phyloP scores from a whole-genome alignment of 139 green algal species.

The Chlamydomonas schloesseri region DNA sequence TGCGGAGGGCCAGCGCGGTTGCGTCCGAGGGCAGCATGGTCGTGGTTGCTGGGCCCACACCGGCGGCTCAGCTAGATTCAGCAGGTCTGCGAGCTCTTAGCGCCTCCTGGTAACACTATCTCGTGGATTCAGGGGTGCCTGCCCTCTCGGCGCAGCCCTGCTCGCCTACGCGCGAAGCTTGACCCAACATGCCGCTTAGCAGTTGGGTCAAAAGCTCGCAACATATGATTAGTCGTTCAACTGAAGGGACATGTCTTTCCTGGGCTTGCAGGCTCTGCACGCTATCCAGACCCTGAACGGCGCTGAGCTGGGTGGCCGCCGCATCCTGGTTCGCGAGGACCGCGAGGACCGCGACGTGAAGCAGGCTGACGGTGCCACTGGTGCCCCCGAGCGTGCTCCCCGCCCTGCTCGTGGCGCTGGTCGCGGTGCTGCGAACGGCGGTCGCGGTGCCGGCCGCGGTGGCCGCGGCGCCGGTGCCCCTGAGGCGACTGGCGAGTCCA shows the following conservation, averaged over 20 bases:
- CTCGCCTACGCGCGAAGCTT: no score
- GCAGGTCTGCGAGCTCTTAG: no score
- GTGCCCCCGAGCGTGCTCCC: conserved; percentile 17
- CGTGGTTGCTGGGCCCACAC: no score
- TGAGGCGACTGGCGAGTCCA: conserved; percentile 59
- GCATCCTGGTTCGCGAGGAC: conserved; percentile 94
- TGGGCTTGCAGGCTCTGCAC: conserved; percentile 66
- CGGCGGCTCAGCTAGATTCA: no score
- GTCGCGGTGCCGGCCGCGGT: conserved; percentile 36
- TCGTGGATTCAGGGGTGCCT: no score
- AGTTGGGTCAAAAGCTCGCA: no score
- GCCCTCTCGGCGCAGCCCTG: no score
- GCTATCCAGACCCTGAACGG: conserved; percentile 86
- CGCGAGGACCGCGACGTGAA: conserved; percentile 95
- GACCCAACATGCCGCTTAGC: no score
- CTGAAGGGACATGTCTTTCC: neutral
- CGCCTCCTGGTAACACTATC: no score
- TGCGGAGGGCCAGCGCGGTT: no score
- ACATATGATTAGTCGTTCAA: neutral
- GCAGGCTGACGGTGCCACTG: conserved; percentile 66
- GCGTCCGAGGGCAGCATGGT: no score
- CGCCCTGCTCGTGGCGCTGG: conserved; percentile 28
- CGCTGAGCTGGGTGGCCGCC: conserved; percentile 85
- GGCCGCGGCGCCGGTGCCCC: neutral
- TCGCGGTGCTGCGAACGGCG: conserved; percentile 8